Base-by-base conservation (phyloP, 805 yeast genomes). In the Kodamaea jinghongensis region DNA sequence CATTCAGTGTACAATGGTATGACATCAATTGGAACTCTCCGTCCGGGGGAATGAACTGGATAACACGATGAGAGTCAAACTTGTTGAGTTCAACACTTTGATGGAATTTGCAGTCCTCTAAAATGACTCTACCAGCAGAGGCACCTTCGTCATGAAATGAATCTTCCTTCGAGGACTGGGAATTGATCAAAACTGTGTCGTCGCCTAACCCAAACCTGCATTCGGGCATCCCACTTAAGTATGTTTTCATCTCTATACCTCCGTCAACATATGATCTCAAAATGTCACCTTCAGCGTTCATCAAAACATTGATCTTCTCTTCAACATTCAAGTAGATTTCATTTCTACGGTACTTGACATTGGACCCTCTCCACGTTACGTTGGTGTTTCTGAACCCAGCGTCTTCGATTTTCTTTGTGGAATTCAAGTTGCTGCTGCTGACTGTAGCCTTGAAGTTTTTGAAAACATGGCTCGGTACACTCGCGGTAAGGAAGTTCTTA, bases 31-130 rank as follows among this genome's bases (percentile, higher is more conserved):
- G 91, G 56, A 87, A 86, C 37, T 79, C 78, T 0, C 95, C 95
- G 61, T 88, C 96, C 1, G 96, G 96, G 2, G 96, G 96, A 9
- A 81, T 69, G 48, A 89, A 88, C 33, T 74, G 77, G 42, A 89
- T 83, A 16, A 76, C 64, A 29, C 84, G 67, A 17, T 82, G 80
- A 14, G 70, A 55, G 45, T 85, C 88, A 58, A 83, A 86, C 49
- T 77, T 75, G 42, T 77, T 76, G 41, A 87, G 67, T 45, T 82
- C 79, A 17, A 88, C 96, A 60, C 96, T 86, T 51, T 86, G 91
- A 60, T 88, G 96, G 61, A 88, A 84, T 47, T 83, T 86, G 50
- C 86, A 81, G 57, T 88, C 95, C 49, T 83, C 86, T 8, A 89
- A 63, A 0, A 71, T 53, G 4, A 81, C 85, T 26, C 72, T 63